A percentile compares a stretch with the other conserved stretches of the same genome.
These are phyloP conservation scores for Chenopodium formosanum DNA, from an alignment of 148 eudicot species.

Conservation along the genomic window DNA sequence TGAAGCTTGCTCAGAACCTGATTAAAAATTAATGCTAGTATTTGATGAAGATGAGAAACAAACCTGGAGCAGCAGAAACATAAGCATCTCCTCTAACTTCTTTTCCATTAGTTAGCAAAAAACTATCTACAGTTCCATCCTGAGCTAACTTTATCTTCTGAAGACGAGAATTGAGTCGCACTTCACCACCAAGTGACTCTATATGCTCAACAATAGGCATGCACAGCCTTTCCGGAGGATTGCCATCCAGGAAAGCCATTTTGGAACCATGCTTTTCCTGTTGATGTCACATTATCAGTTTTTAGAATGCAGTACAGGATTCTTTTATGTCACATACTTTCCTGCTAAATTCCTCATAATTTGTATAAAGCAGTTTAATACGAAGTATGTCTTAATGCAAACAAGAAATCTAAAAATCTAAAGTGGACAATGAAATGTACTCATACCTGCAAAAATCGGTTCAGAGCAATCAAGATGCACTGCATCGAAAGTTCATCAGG, in stretches of 20 bases:
- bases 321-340: neutral
- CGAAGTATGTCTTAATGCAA: neutral
- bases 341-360: neutral
- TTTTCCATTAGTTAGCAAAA: constrained; percentile 66
- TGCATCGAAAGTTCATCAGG: constrained; percentile 99
- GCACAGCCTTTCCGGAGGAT: constrained; percentile 97
- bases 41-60: constrained; percentile 6
- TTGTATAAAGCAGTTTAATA: neutral
- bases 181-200: constrained; percentile 82
- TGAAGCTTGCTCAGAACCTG: neutral
- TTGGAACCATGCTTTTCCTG: constrained; percentile 99
- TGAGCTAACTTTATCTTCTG: constrained; percentile 71
- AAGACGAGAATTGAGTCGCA: constrained; percentile 69
- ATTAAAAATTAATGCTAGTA: neutral
- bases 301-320: neutral
- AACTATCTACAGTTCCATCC: constrained; percentile 68
- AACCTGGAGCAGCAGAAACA: constrained; percentile 93
- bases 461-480: constrained; percentile 94
- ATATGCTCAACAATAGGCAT: constrained; percentile 91
- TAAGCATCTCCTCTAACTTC: constrained; percentile 75
- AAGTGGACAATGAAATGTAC: constrained; percentile 5
- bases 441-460: constrained; percentile 89
- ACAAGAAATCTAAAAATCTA: neutral
- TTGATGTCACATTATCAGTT: constrained; percentile 19
- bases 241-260: constrained; percentile 98